Base-by-base conservation (phyloP, 352 stramenopile species). In the Phytophthora citricola region DNA sequence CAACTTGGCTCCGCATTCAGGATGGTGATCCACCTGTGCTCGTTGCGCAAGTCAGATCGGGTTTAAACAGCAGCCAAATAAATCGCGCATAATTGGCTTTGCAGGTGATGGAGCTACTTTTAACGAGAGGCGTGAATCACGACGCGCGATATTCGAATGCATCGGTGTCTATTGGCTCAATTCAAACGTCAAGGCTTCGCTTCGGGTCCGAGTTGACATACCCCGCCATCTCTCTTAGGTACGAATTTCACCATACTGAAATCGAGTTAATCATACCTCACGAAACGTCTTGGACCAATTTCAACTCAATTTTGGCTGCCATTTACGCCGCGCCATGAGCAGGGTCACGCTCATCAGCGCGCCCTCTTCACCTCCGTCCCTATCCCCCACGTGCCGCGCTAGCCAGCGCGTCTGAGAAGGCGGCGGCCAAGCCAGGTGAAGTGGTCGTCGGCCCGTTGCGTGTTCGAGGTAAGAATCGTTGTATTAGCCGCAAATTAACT, bases 351-450 rank as follows among this genome's bases (percentile, higher is more conserved):
- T 46, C 12, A 10, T 69, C 49, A 63, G 74, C 61, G 64, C 47
- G 36, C 66, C 48, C 38, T 47, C 57, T 36, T 49, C 44, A 17
- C 40, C 45, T 5, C 41, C 47, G 41, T 60, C 51, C 61, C 68
- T 89, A 24, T 89, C 81, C 56, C 79, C 83, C 14, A 81, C 75
- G 73, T 26, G 71, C 72, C 20, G 83, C 83, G 9, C 41, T 89
- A 12, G 79, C 75, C 31, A 69, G 76, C n/a, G 83, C 80, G 14
- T 76, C 79, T 38, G 77, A 84, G 56, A 74, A 80, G 54, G 76
- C 74, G 31, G 75, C 75, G 14, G 67, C 73, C 22, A 81, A 83
- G 43, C 69, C 81, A 7, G 79, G 75, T 8, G 71, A 87, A 5
- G 71, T 85, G 49, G 66, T 63, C 27, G 69, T 78, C 5, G 83